phyloP scores from a whole-genome alignment of 495 filamentous ascomycete species.

The Aspergillus steynii region DNA sequence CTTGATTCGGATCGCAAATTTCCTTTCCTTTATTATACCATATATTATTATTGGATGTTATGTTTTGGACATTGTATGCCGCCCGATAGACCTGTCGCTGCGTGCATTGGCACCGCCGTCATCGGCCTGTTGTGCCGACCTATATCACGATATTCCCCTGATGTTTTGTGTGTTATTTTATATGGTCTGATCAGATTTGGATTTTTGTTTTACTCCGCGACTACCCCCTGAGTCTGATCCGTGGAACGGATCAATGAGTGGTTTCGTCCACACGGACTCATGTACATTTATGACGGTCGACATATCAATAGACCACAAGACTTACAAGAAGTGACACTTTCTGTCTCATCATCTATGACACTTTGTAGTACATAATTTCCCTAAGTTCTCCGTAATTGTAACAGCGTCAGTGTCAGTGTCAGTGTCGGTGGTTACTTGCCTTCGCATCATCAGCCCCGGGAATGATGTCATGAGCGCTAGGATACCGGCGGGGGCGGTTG shows the following conservation, averaged over 20 bases:
- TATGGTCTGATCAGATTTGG: slow-evolving; percentile 16
- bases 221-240: slow-evolving; percentile 16
- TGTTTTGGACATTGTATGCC: not conserved
- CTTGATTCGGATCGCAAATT: not conserved
- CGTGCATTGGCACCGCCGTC: not conserved
- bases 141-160: not conserved
- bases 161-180: slow-evolving; percentile 6
- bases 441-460: not conserved
- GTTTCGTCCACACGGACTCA: slow-evolving; percentile 1
- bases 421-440: no score
- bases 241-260: slow-evolving; percentile 12
- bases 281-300: slow-evolving; percentile 13
- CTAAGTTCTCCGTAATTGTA: no score
- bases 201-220: slow-evolving; percentile 16
- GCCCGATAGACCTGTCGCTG: slow-evolving; percentile 1
- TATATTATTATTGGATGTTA: slow-evolving; percentile 1
- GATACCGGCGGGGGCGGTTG: not conserved
- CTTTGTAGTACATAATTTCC: no score
- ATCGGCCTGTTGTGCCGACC: not conserved
- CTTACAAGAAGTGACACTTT: not conserved
- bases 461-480: not conserved
- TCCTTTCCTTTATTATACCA: slow-evolving; percentile 1
- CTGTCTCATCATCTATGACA: no score
- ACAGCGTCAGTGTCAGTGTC: no score
- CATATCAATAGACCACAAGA: slow-evolving; percentile 2